A percentile compares a stretch with the other conserved stretches of the same genome.
Evolutionary conservation across 2,329 filamentous ascomycete species (phyloP).

Genomic region (Diaporthe citriasiana): DNA sequence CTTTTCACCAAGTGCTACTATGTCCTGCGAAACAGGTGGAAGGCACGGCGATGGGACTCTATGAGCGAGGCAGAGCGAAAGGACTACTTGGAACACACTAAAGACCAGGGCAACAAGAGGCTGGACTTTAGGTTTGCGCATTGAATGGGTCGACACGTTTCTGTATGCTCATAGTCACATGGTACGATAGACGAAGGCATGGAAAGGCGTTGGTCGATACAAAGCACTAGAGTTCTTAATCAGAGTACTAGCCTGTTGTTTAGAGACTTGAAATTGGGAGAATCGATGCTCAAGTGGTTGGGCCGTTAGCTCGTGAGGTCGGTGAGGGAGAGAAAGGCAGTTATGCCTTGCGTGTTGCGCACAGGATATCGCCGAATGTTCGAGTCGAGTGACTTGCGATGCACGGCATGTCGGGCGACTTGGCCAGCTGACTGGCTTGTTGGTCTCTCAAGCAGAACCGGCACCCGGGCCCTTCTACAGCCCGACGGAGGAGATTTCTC

Average conservation of each 20-base stretch:
- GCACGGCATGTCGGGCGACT: background rate
- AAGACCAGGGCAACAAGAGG: conserved; percentile 59
- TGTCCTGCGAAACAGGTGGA: conserved; percentile 61
- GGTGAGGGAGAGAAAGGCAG: background rate
- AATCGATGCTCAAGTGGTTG: background rate
- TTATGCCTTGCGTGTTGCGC: background rate
- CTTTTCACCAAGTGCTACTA: conserved; percentile 67
- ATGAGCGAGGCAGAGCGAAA: conserved; percentile 63
- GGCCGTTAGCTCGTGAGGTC: background rate
- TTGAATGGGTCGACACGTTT: conserved; percentile 41
- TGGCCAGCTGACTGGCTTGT: background rate
- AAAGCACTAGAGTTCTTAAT: background rate
- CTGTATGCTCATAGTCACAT: no score
- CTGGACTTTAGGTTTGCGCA: conserved; percentile 60
- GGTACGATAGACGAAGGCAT: background rate
- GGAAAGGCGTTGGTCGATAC: background rate
- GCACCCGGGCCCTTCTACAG: background rate
- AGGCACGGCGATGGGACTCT: conserved; percentile 61
- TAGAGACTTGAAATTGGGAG: background rate
- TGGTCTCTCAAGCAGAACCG: background rate
- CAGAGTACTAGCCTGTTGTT: background rate
- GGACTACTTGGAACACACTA: conserved; percentile 61
- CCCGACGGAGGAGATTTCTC: conserved; percentile 2
- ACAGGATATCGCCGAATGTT: background rate
- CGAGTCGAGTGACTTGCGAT: background rate